Evolutionary conservation across 495 filamentous ascomycete species (phyloP), one percentile per base, ranked within the genome.

Genomic region (Glarea lozoyensis): DNA sequence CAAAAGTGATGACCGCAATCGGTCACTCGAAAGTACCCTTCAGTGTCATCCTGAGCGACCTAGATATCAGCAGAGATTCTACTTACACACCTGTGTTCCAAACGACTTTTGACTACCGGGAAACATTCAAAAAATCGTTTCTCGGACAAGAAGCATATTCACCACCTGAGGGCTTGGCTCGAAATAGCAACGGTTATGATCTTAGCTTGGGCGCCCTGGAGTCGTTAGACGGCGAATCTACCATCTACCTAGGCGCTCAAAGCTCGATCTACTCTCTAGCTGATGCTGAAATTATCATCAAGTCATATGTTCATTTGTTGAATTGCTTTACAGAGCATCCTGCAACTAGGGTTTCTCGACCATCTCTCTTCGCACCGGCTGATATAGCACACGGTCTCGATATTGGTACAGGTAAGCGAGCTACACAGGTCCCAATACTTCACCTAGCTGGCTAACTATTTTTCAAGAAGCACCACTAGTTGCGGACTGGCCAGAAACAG

Each of bases 11-110:
- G 11, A 13, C 24, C 10, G 49, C 49, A 7, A 10, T 52, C 2
- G n/a, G 2, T 4, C 15, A 51, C 20, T 70, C 68, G 0, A 34
- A 43, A 1, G 35, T 73, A 0, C 72, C 73, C 1, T 70, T 72
- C 31, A 63, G 72, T 36, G 50, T 64, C 0, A 19, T 75, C 0
- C 49, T 77, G 0, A 47, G 58, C 0, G 23, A 52, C 18, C 42
- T 64, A 2, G 31, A 52, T 24, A 32, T 56, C 2, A 21, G 43
- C 0, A 36, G 57, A 1, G 49, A 45, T 10, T 4, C 51, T 7
- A 27, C 45, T 3, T 40, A 54, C 33, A 55, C 31, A 3, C 62
- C 66, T 0, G 11, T 69, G 0, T 66, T 64, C 52, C 66, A 69
- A 49, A 44, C 39, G 9, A 58, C 63, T 19, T 6, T 65, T 3